Evolutionary conservation across 306 rosid genomes (phyloP).

Genomic region (Cajanus cajan): DNA sequence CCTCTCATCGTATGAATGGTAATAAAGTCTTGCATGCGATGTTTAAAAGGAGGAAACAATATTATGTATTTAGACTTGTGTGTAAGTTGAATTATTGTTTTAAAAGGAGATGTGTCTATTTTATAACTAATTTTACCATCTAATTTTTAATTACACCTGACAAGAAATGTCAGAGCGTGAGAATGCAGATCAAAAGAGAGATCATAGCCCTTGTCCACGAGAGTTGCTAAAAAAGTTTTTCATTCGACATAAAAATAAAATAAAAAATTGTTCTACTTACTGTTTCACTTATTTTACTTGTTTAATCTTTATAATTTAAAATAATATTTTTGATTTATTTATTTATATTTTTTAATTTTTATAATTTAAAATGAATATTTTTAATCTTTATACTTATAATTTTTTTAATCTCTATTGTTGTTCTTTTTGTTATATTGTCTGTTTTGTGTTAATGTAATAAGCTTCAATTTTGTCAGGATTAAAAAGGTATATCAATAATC

Average conservation of each 20-base stretch:
- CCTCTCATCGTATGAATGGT: neutral
- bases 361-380: too few species aligned
- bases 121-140: neutral
- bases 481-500: too few species aligned
- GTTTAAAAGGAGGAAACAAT: constrained; percentile 21
- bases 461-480: too few species aligned
- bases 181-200: neutral
- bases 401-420: too few species aligned
- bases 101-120: neutral
- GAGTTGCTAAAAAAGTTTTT: neutral
- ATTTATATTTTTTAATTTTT: too few species aligned
- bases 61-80: neutral
- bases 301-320: too few species aligned
- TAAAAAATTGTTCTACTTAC: too few species aligned
- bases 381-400: too few species aligned
- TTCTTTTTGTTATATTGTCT: too few species aligned
- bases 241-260: neutral
- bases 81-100: neutral
- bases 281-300: too few species aligned
- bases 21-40: constrained; percentile 13
- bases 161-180: constrained; percentile 18
- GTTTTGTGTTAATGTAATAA: too few species aligned
- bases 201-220: neutral
- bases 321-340: too few species aligned
- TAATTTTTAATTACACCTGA: neutral